Conservation (phyloP, 257 asterid genomes). For the Petunia axillaris region DNA sequence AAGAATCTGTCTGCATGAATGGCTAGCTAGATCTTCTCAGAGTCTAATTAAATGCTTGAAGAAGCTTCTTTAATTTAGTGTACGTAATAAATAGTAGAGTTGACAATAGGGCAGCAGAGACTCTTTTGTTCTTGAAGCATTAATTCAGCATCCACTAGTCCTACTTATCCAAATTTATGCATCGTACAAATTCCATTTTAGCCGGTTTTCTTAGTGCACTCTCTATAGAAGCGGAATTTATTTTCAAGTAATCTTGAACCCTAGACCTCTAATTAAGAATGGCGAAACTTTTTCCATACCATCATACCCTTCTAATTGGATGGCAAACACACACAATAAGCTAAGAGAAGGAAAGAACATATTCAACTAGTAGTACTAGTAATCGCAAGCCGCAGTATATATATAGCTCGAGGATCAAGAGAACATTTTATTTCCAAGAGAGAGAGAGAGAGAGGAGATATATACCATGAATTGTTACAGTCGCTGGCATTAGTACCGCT, state of each 20-base stretch:
- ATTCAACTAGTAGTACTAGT: background rate
- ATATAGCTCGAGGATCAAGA: background rate
- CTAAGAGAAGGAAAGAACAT: too few species aligned
- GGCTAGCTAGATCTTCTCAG: conserved; percentile 29
- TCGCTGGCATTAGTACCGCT: conserved; percentile 49
- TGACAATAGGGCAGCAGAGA: background rate
- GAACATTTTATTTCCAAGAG: background rate
- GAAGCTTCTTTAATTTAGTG: conserved; percentile 34
- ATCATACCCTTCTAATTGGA: too few species aligned
- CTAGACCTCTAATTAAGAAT: background rate
- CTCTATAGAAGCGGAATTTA: background rate
- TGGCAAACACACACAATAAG: too few species aligned
- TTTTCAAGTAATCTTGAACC: background rate
- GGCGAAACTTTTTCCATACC: background rate
- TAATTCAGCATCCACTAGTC: background rate
- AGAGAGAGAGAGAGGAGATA: conserved; percentile 20
- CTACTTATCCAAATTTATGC: background rate
- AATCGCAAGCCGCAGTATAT: background rate
- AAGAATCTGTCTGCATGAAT: background rate
- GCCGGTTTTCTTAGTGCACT: background rate
- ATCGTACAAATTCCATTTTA: background rate
- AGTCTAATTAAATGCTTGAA: conserved; percentile 21
- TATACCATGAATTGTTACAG: conserved; percentile 70
- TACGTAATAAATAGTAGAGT: conserved; percentile 7
- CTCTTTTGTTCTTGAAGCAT: background rate